A percentile compares a stretch with the other conserved stretches of the same genome.
These are phyloP conservation scores for Clitopilus hobsonii DNA, from an alignment of 768 basidiomycete genomes.

Conservation along the genomic window DNA sequence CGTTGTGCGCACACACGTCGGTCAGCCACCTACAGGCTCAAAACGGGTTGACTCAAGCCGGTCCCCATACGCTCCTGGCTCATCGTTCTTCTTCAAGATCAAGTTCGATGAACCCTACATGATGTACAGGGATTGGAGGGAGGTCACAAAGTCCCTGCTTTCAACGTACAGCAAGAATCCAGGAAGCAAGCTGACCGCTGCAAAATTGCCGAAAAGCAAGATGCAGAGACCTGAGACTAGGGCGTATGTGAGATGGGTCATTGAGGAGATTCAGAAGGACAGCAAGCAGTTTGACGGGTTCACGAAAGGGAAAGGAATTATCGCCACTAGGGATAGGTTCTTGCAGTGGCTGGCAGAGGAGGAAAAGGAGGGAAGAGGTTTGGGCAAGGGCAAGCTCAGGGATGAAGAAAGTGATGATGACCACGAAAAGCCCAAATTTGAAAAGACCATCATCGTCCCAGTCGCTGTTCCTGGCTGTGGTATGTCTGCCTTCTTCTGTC, in stretches of 20 bases:
- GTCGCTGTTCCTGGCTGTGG: constrained; percentile 93
- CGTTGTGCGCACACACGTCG: constrained; percentile 78
- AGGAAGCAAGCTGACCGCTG: constrained; percentile 13
- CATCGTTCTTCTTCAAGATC: constrained; percentile 97
- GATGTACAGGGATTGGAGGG: constrained; percentile 98
- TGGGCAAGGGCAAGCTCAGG: constrained; percentile 24
- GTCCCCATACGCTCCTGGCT: constrained; percentile 71
- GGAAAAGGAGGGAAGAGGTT: constrained; percentile 32
- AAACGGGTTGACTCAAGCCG: constrained; percentile 15
- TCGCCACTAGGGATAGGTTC: constrained; percentile 76
- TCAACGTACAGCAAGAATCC: constrained; percentile 17
- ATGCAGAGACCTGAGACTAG: constrained; percentile 74
- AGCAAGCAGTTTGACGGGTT: constrained; percentile 57
- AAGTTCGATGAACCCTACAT: constrained; percentile 99
- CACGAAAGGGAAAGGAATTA: constrained; percentile 76
- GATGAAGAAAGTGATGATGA: constrained; percentile 25
- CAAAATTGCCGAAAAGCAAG: constrained; percentile 55
- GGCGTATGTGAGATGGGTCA: constrained; percentile 81
- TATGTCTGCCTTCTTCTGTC: constrained; percentile 29
- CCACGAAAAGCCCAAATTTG: constrained; percentile 25
- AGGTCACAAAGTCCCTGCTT: constrained; percentile 81
- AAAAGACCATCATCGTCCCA: constrained; percentile 83
- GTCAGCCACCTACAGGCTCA: constrained; percentile 29
- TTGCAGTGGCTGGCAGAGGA: constrained; percentile 57
- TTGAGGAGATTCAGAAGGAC: constrained; percentile 64